Base-by-base conservation (phyloP, 169 alveolate genomes). In the Plasmodium reichenowi region DNA sequence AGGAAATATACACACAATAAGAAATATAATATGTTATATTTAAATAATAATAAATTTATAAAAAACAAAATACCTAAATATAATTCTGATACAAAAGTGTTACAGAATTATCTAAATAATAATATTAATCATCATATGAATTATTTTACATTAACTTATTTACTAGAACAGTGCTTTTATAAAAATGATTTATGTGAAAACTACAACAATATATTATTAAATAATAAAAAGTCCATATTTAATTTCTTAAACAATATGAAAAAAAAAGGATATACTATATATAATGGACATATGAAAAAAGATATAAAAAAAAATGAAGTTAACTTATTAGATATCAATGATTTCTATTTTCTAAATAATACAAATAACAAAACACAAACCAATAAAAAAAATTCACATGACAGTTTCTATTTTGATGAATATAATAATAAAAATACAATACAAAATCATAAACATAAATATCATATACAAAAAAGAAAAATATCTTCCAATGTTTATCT, bases 181-280 rank as follows among this genome's bases (percentile, higher is more conserved):
- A 12, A 32, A 66, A 78, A 45, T 52, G 71, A 66, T 5, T 24
- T 78, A 15, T 66, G 66, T 20, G 89, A 64, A 5, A 78, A 54
- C 10, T 78, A 78, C 6, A 64, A 78, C 58, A 48, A 24, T 13
- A 78, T 78, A 26, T 29, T 78, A 47, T 29, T 13, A n/a, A 22
- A 59, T 12, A 48, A 71, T 6, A 78, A 78, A 78, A 56, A 17
- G 48, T 50, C n/a, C 4, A 64, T 47, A 3, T 78, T 66, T 20
- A 78, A 52, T 12, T 13, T 58, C 24, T 45, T 64, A 2, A 63
- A 47, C 6, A 47, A 64, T 48, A 50, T 78, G 17, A 78, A 78
- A 66, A 78, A 64, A 66, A 78, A 17, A 66, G 89, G 89, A 2
- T 78, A 78, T 59, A 45, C 58, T 3, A 78, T 78, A 29, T 78